Percentiles rank a stretch among this genome's conserved stretches.
Conservation (phyloP, 371 early-diverging fungal species). For the Blastocladiella emersonii region DNA sequence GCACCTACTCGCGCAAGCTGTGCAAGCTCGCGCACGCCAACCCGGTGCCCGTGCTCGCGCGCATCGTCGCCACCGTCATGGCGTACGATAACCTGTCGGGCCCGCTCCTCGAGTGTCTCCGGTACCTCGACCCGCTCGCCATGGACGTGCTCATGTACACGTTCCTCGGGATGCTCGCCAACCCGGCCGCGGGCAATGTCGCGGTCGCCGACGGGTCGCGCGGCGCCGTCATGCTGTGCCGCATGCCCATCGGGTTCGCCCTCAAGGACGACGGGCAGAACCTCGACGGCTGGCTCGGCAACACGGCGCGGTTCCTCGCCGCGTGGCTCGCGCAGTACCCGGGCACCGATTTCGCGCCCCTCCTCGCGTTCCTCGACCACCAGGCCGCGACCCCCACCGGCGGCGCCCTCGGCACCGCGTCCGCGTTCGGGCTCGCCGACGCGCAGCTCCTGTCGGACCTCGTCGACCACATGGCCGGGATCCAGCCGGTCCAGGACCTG, state of each 20-base stretch:
- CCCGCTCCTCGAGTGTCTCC: not conserved
- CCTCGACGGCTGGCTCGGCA: not conserved
- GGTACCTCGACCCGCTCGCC: not conserved
- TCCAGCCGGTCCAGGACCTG: not conserved
- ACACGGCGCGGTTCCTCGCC: not conserved
- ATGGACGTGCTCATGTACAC: constrained; percentile 1
- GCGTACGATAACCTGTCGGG: not conserved
- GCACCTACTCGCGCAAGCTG: not conserved
- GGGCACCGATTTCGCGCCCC: not conserved
- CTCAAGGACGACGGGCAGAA: not conserved
- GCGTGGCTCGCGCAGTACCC: not conserved
- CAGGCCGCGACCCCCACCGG: too few relatives aligned
- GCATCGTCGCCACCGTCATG: not conserved
- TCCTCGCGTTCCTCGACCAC: not conserved
- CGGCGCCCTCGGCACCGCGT: too few relatives aligned
- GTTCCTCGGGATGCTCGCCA: not conserved
- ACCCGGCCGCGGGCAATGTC: not conserved
- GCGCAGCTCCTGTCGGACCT: not conserved
- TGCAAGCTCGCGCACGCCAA: not conserved
- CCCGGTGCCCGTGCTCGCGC: not conserved
- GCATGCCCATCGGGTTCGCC: not conserved
- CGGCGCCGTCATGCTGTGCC: not conserved
- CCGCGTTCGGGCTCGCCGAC: not conserved
- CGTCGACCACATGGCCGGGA: not conserved
- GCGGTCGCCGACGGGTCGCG: not conserved